Percentiles rank a stretch among this genome's conserved stretches.
These are phyloP conservation scores for Chlorophyllum brunneum DNA, from an alignment of 768 basidiomycete genomes.

Conservation along the genomic window DNA sequence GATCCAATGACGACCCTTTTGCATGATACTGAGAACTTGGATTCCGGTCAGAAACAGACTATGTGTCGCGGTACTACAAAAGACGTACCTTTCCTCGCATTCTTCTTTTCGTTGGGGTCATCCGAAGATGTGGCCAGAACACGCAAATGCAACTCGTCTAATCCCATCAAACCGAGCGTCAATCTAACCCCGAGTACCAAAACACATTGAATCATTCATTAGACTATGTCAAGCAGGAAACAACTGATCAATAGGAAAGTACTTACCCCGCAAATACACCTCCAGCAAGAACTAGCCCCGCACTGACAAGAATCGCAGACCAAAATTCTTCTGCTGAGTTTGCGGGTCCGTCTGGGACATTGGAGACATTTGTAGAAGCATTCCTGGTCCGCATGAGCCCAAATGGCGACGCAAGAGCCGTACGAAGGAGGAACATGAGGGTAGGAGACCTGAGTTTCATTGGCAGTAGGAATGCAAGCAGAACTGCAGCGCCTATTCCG, in stretches of 20 bases:
- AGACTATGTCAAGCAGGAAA: no score
- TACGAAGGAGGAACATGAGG: slow-evolving; percentile 22
- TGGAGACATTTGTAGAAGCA: slow-evolving; percentile 6
- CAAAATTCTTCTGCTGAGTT: slow-evolving; percentile 51
- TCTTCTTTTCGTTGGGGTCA: slow-evolving; percentile 58
- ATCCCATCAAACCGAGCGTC: slow-evolving; percentile 90
- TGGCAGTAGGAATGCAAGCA: background rate
- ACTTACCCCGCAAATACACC: slow-evolving; percentile 91
- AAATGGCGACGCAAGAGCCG: slow-evolving; percentile 23
- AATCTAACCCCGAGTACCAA: slow-evolving; percentile 40
- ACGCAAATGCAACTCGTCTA: slow-evolving; percentile 86
- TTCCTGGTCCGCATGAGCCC: slow-evolving; percentile 6
- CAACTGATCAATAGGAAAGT: no score
- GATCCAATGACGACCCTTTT: slow-evolving; percentile 85
- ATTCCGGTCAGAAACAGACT: background rate
- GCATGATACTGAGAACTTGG: slow-evolving; percentile 53
- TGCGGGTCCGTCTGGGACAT: slow-evolving; percentile 37
- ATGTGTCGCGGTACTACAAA: background rate
- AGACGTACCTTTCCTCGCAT: slow-evolving; percentile 63
- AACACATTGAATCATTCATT: background rate
- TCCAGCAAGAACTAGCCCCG: slow-evolving; percentile 71
- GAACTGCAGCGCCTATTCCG: no score
- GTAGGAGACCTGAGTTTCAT: slow-evolving; percentile 20
- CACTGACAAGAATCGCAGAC: slow-evolving; percentile 66
- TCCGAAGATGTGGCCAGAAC: slow-evolving; percentile 82